These are phyloP conservation scores for Plasmopara muralis DNA, from an alignment of 352 stramenopile species.

Conservation along the genomic window DNA sequence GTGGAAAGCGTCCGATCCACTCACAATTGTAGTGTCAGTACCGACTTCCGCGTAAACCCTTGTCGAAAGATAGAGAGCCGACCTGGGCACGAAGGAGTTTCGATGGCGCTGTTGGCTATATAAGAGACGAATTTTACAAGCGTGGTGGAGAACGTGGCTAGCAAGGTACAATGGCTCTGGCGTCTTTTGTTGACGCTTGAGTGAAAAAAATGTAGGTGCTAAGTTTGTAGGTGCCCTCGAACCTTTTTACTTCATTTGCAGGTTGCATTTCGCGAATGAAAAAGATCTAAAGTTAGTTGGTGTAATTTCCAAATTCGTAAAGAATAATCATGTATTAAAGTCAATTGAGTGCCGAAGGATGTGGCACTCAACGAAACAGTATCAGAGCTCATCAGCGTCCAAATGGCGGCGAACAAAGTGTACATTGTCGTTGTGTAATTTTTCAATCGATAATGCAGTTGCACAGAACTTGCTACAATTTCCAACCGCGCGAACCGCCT, in stretches of 20 bases:
- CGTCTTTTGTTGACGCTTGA: neutral
- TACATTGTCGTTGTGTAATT: neutral
- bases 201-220: neutral
- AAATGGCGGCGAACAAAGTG: too few relatives aligned
- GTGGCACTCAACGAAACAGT: too few relatives aligned
- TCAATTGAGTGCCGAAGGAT: neutral
- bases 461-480: neutral
- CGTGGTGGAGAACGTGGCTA: slow-evolving; percentile 85
- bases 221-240: slow-evolving; percentile 68
- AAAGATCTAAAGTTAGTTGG: slow-evolving; percentile 90
- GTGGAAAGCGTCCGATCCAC: too few relatives aligned
- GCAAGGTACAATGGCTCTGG: slow-evolving; percentile 37
- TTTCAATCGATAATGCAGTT: neutral
- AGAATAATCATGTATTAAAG: slow-evolving; percentile 17
- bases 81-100: too few relatives aligned
- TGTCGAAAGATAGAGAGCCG: slow-evolving; percentile 9
- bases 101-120: too few relatives aligned
- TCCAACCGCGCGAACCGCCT: neutral
- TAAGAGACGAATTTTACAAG: slow-evolving; percentile 80
- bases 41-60: slow-evolving; percentile 13
- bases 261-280: slow-evolving; percentile 98
- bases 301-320: slow-evolving; percentile 70
- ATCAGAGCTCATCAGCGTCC: too few relatives aligned
- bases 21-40: too few relatives aligned
- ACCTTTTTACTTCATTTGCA: slow-evolving; percentile 99